Conservation (phyloP, 2,329 filamentous ascomycete genomes). For the Phoma herbarum region DNA sequence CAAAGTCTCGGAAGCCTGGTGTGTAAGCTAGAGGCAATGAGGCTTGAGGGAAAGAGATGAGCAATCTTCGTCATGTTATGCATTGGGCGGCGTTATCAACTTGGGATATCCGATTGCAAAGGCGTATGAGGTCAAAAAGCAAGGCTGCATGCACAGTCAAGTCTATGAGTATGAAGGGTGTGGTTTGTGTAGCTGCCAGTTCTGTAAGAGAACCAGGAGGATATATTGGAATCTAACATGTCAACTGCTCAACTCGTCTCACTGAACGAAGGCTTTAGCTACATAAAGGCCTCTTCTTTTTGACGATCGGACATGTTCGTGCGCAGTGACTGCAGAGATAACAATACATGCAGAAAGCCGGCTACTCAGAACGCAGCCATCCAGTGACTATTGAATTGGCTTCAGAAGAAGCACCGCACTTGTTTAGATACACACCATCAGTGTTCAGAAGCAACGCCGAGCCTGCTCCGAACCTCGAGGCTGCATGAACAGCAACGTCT, state of each 20-base stretch:
- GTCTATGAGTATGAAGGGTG: background rate
- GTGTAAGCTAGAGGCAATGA: constrained; percentile 27
- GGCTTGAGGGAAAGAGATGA: constrained; percentile 21
- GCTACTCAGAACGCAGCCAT: background rate
- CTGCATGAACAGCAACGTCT: background rate
- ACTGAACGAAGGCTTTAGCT: background rate
- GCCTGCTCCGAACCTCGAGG: background rate
- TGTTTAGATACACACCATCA: background rate
- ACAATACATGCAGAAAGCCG: background rate
- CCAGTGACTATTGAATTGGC: background rate
- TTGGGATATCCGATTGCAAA: constrained; percentile 26
- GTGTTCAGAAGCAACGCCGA: constrained; percentile 3
- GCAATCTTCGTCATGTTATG: constrained; percentile 30
- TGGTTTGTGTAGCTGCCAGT: background rate
- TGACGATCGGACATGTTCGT: background rate
- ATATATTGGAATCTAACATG: background rate
- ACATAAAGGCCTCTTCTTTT: background rate
- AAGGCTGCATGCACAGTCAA: constrained; percentile 12
- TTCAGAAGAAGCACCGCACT: background rate
- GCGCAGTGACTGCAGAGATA: background rate
- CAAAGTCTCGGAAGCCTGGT: constrained; percentile 67
- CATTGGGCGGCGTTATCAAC: constrained; percentile 42
- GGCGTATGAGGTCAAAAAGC: constrained; percentile 26
- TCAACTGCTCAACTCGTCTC: background rate
- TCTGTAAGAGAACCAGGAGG: background rate